Evolutionary conservation across 1,139 yeast species (phyloP).

Genomic region (Blastobotrys ciferrii): DNA sequence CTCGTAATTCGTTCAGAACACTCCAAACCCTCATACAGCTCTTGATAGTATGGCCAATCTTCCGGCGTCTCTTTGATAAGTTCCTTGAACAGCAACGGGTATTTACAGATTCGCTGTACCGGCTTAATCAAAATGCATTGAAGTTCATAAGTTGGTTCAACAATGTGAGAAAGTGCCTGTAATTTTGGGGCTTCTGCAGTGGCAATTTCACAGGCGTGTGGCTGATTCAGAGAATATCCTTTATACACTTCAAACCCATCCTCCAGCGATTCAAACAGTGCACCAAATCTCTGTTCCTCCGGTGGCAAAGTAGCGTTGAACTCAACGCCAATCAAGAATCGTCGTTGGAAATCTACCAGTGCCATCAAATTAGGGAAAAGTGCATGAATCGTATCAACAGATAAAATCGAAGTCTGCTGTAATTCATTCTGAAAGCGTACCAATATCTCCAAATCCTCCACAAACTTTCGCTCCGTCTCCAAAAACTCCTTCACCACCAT

Average conservation of each 20-base stretch:
- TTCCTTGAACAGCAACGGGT: slow-evolving; percentile 79
- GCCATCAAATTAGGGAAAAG: slow-evolving; percentile 85
- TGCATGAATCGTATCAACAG: slow-evolving; percentile 76
- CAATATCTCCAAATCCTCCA: slow-evolving; percentile 80
- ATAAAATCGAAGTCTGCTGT: slow-evolving; percentile 59
- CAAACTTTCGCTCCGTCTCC: slow-evolving; percentile 88
- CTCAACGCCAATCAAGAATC: slow-evolving; percentile 84
- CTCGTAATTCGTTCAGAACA: slow-evolving; percentile 75
- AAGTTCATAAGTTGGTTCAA: slow-evolving; percentile 85
- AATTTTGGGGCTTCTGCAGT: slow-evolving; percentile 59
- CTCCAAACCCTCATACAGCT: slow-evolving; percentile 64
- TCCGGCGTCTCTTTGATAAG: slow-evolving; percentile 63
- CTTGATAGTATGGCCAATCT: slow-evolving; percentile 58
- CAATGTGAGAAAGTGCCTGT: slow-evolving; percentile 54
- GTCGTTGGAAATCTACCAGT: slow-evolving; percentile 87
- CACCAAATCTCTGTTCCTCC: slow-evolving; percentile 80
- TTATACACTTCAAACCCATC: slow-evolving; percentile 86
- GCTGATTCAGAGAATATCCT: slow-evolving; percentile 81
- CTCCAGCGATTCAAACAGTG: slow-evolving; percentile 72
- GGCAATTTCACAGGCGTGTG: slow-evolving; percentile 80
- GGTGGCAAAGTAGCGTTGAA: slow-evolving; percentile 77
- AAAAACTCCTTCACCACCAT: slow-evolving; percentile 82
- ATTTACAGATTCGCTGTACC: slow-evolving; percentile 89
- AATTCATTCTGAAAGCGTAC: slow-evolving; percentile 67
- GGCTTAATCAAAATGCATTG: slow-evolving; percentile 91